Base-by-base conservation (phyloP, 106 monocot genomes). In the Acanthochlamys bracteata region DNA sequence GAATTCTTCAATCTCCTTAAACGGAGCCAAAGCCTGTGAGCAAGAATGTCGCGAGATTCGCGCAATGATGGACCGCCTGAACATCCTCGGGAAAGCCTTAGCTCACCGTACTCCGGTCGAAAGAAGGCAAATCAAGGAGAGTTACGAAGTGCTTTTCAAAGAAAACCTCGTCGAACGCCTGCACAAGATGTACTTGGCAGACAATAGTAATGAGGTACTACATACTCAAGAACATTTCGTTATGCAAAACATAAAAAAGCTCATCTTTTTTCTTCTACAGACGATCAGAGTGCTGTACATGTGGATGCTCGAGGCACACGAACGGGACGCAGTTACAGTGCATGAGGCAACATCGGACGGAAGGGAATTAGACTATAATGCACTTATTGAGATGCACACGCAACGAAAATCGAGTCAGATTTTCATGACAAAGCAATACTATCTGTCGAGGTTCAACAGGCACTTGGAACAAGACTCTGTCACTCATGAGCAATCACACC, bases 391-490 rank as follows among this genome's bases (percentile, higher is more conserved):
- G 60, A 75, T 84, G 10, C 79, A 84, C 25, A 19, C 69, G 0
- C 52, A 55, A n/a, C 25, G 83, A 1, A 84, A 84, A 43, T 66
- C 83, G n/a, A 76, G 20, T 69, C 83, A 79, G 25, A 64, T 79
- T 24, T 79, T 84, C 49, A 53, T 62, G 60, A 66, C 65, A 47
- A 79, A 64, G 55, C 75, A 79, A 41, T 71, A 64, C 0, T 84
- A 84, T 56, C 60, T 70, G 53, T 24, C 12, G 10, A 75, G 45
- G 42, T 84, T 73, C 79, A 69, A 55, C 25, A 60, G 66, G 19
- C 75, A 71, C 57, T 42, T 84, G 53, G 79, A 79, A 19, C 71
- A 66, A 12, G 79, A 84, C 24, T 61, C 79, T 25, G 11, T 73
- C 41, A 55, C 53, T 14, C n/a, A n/a, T n/a, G 72, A 65, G 4